These are phyloP conservation scores for Rugonectria rugulosa DNA, from an alignment of 2,329 filamentous ascomycete genomes.

Conservation along the genomic window DNA sequence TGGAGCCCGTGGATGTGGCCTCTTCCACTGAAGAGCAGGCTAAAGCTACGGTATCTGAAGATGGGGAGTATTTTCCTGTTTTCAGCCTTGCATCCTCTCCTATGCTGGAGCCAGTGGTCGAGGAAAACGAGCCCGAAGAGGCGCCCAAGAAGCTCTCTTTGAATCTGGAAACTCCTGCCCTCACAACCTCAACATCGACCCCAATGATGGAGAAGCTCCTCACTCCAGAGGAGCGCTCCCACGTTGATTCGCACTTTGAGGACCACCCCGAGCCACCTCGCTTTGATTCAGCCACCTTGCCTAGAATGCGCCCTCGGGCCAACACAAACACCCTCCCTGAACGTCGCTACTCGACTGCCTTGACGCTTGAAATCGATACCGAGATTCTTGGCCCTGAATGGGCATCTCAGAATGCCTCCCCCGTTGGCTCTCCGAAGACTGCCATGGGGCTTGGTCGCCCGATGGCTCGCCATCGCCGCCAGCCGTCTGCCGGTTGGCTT, in stretches of 20 bases:
- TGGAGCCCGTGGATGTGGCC: not conserved
- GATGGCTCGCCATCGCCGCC: constrained; percentile 30
- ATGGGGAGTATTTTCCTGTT: constrained; percentile 6
- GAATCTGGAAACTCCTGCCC: constrained; percentile 13
- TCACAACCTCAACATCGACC: constrained; percentile 27
- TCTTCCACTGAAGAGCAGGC: constrained; percentile 5
- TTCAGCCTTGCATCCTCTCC: constrained; percentile 14
- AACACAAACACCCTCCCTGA: constrained; percentile 33
- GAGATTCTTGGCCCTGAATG: constrained; percentile 24
- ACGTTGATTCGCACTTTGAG: constrained; percentile 13
- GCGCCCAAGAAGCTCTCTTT: not conserved
- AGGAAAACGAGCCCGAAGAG: constrained; percentile 28
- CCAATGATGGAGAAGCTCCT: constrained; percentile 27
- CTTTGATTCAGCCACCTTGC: constrained; percentile 26
- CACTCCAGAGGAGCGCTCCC: constrained; percentile 21
- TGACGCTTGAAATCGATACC: constrained; percentile 35
- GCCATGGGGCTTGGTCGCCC: constrained; percentile 23
- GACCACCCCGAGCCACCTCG: constrained; percentile 23
- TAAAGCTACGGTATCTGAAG: constrained; percentile 8
- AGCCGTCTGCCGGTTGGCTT: constrained; percentile 37
- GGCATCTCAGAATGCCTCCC: constrained; percentile 26
- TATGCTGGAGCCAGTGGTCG: constrained; percentile 32
- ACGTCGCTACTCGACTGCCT: constrained; percentile 37
- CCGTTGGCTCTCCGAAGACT: constrained; percentile 30
- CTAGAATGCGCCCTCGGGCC: constrained; percentile 23